Evolutionary conservation across 352 stramenopile genomes (phyloP), one percentile per base, ranked within the genome.

Genomic region (Peronospora tabacina): DNA sequence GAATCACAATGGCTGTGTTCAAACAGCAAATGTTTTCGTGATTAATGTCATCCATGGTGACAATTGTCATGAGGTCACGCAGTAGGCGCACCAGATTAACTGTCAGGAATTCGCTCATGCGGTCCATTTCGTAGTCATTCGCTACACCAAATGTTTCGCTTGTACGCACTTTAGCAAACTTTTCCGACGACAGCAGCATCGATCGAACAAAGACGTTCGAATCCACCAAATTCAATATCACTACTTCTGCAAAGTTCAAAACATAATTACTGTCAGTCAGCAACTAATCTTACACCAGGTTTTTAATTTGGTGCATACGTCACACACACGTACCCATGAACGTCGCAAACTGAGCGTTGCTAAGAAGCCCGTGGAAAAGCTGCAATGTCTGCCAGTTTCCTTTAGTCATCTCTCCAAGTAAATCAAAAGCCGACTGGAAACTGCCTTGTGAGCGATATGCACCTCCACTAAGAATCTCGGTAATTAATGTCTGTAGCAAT

Each of bases 21-120:
- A 98, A 63, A 49, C 92, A 98, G 74, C 95, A 98, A 68, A 98
- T 98, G 61, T 98, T 98, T 63, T 98, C 94, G 63, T 98, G 93
- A 57, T 97, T 97, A 55, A 98, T 88, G 43, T 97, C 94, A 17
- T 90, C 79, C 48, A 98, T 71, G 47, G 87, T 80, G n/a, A 98
- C 90, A 35, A 97, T 90, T 7, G 75, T 89, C 79, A 98, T 94
- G 36, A 98, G 83, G 68, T 97, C 85, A 45, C 90, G 86, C n/a
- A 98, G 49, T 7, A 98, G 68, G 3, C 82, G 68, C 24, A 93
- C 73, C 20, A 93, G 68, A 61, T 97, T 96, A 2, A 90, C 61
- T 16, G 72, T 64, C 47, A 98, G 48, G 54, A 97, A 98, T 34
- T 87, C 73, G 42, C 71, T 79, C 75, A 90, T 86, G 17, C 76